phyloP scores from a whole-genome alignment of 495 filamentous ascomycete species.

The Evernia prunastri region DNA sequence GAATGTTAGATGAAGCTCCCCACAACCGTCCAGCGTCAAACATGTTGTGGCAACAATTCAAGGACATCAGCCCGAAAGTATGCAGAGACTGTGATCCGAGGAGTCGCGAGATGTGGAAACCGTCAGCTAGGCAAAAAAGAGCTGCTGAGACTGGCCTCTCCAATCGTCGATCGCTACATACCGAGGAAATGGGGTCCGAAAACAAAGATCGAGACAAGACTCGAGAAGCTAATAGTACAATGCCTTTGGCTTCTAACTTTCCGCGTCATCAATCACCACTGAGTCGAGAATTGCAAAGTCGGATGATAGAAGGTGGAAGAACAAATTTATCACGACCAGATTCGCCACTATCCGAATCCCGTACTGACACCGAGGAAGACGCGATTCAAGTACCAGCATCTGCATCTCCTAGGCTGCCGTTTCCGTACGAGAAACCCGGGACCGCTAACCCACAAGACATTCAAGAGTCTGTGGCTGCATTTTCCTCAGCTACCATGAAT shows the following conservation, averaged over 20 bases:
- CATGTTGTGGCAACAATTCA: slow-evolving; percentile 3
- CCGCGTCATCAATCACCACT: background rate
- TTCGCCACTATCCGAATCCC: too few relatives aligned
- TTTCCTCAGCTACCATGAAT: too few relatives aligned
- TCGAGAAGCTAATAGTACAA: background rate
- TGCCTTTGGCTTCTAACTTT: background rate
- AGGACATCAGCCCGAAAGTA: background rate
- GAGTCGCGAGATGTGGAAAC: background rate
- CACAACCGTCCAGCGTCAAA: background rate
- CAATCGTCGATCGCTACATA: background rate
- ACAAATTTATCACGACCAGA: too few relatives aligned
- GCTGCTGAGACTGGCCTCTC: background rate
- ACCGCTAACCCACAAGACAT: too few relatives aligned
- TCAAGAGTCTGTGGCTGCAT: too few relatives aligned
- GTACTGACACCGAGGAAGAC: too few relatives aligned
- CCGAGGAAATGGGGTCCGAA: background rate
- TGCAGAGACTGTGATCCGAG: slow-evolving; percentile 16
- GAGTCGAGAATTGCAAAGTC: too few relatives aligned
- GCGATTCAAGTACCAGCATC: too few relatives aligned
- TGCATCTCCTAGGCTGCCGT: too few relatives aligned
- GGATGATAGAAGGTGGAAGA: too few relatives aligned
- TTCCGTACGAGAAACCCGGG: too few relatives aligned
- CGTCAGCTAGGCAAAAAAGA: background rate
- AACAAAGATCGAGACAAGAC: background rate
- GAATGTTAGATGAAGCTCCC: slow-evolving; percentile 11